Percentiles rank a stretch among this genome's conserved stretches.
phyloP scores from a whole-genome alignment of 108 stramenopile species.

The Cyclostephanos tholiformis region DNA sequence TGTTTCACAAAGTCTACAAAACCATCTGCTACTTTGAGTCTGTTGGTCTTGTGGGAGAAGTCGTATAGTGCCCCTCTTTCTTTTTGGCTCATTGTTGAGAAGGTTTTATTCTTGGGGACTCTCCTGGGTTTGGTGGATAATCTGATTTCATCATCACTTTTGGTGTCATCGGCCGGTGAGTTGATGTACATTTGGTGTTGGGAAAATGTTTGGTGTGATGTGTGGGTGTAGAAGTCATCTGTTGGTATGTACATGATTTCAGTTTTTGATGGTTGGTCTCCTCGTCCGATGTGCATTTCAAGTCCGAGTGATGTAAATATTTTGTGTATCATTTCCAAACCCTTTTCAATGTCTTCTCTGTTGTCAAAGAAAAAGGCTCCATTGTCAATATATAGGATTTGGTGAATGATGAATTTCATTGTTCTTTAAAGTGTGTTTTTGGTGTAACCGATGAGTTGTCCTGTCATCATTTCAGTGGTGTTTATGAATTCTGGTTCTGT shows the following conservation, averaged over 20 bases:
- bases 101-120: background rate
- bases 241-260: conserved; percentile 10
- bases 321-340: background rate
- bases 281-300: conserved; percentile 1
- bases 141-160: background rate
- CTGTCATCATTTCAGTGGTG: background rate
- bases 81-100: background rate
- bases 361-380: conserved; percentile 18
- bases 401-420: background rate
- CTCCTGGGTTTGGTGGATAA: background rate
- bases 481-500: background rate
- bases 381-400: conserved; percentile 20
- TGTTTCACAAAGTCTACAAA: background rate
- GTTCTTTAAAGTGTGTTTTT: background rate
- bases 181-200: background rate
- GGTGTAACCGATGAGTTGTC: background rate
- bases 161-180: background rate
- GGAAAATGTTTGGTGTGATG: no score
- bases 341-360: background rate
- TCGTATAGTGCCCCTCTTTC: background rate
- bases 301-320: background rate
- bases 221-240: no score
- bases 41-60: background rate
- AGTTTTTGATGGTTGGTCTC: background rate
- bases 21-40: background rate